Evolutionary conservation across 2,329 filamentous ascomycete species (phyloP).

Genomic region (Meredithiella fracta): DNA sequence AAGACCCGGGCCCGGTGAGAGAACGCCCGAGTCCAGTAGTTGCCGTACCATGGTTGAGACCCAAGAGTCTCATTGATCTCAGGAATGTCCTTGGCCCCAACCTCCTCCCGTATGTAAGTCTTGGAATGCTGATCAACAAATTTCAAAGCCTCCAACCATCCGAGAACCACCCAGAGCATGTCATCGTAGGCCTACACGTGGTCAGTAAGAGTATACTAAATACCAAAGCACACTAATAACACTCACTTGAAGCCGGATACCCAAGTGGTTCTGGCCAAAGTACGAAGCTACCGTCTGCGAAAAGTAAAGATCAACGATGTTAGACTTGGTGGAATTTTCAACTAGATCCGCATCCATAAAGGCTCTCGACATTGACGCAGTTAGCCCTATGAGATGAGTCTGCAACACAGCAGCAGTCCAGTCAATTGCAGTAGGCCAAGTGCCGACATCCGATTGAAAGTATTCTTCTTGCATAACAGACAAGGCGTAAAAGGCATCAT

Average conservation of each 20-base stretch:
- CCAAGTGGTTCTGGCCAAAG: conserved; percentile 68
- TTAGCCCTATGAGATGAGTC: conserved; percentile 59
- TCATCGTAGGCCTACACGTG: conserved; percentile 64
- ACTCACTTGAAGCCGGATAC: conserved; percentile 43
- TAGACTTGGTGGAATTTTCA: conserved; percentile 44
- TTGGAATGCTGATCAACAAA: conserved; percentile 56
- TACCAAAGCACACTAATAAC: no score
- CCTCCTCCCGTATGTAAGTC: conserved; percentile 27
- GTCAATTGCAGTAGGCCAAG: conserved; percentile 75
- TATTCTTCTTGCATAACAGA: conserved; percentile 61
- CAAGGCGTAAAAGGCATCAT: conserved; percentile 45
- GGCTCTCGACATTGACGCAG: conserved; percentile 53
- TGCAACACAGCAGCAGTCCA: conserved; percentile 82
- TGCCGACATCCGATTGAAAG: conserved; percentile 61
- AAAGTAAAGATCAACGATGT: conserved; percentile 72
- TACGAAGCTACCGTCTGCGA: conserved; percentile 62
- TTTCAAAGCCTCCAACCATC: conserved; percentile 70
- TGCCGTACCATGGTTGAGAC: conserved; percentile 53
- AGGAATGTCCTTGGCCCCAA: conserved; percentile 16
- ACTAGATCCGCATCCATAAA: conserved; percentile 25
- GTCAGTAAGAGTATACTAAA: no score
- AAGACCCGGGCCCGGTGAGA: conserved; percentile 72
- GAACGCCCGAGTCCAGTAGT: conserved; percentile 58
- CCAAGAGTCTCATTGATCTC: conserved; percentile 21
- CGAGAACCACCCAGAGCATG: conserved; percentile 87